Percentiles rank a stretch among this genome's conserved stretches.
phyloP scores from a whole-genome alignment of 139 green algal species.

The Tetratostichococcus sp. region DNA sequence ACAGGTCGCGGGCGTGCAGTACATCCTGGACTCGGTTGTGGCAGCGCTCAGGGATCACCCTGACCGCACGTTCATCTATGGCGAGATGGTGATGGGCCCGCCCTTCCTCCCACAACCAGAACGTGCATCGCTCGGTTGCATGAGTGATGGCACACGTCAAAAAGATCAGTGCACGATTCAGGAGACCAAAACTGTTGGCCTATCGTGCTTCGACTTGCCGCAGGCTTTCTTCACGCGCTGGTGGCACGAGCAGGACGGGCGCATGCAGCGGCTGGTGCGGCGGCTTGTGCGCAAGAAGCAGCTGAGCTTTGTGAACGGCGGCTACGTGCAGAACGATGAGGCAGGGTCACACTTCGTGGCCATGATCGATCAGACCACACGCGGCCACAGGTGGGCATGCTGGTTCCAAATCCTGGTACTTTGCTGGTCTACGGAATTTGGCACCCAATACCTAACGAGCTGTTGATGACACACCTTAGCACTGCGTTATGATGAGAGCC shows the following conservation, averaged over 20 bases:
- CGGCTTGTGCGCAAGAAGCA: conserved; percentile 41
- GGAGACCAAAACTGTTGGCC: no score
- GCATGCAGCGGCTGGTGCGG: conserved; percentile 34
- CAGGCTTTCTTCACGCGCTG: conserved; percentile 81
- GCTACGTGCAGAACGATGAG: conserved; percentile 82
- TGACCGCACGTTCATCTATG: conserved; percentile 71
- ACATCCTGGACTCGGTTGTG: conserved; percentile 79
- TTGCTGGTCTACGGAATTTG: no score
- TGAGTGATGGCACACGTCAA: no score
- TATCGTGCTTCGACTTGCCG: no score
- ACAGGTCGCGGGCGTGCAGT: conserved; percentile 67
- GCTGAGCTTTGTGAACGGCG: conserved; percentile 82
- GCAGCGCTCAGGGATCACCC: conserved; percentile 51
- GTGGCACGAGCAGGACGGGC: conserved; percentile 66
- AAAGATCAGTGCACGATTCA: no score
- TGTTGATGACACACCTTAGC: no score
- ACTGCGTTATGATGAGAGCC: no score
- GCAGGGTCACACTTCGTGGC: conserved; percentile 71
- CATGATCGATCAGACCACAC: conserved; percentile 90
- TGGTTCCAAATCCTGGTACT: no score
- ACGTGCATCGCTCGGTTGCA: no score
- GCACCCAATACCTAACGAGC: no score
- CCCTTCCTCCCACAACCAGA: no score
- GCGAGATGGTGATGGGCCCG: conserved; percentile 56
- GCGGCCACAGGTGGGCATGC: conserved; percentile 65